Percentiles rank a stretch among this genome's conserved stretches.
Evolutionary conservation across 1,284 basidiomycete genomes (phyloP).

Genomic region (Pseudozyma pruni): DNA sequence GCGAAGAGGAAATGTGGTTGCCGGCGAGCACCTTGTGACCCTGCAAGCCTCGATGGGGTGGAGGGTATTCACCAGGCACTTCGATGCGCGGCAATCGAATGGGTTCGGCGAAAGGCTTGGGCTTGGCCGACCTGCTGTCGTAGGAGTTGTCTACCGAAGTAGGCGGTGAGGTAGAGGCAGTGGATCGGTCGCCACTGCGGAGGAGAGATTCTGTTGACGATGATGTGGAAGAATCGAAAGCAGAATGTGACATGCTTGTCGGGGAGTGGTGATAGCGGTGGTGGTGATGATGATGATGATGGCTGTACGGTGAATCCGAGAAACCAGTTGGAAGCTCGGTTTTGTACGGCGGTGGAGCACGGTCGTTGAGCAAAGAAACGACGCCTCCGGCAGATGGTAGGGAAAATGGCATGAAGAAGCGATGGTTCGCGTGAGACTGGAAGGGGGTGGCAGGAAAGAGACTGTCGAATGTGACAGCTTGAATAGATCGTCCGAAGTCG

Average conservation of each 20-base stretch:
- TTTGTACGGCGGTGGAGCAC: slow-evolving; percentile 37
- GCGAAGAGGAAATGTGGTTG: slow-evolving; percentile 38
- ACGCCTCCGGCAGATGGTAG: slow-evolving; percentile 52
- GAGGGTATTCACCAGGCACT: slow-evolving; percentile 20
- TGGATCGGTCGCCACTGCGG: slow-evolving; percentile 49
- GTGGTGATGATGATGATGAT: slow-evolving; percentile 4
- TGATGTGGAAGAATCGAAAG: slow-evolving; percentile 35
- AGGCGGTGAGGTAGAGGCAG: slow-evolving; percentile 45
- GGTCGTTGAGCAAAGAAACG: slow-evolving; percentile 56
- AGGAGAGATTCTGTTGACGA: slow-evolving; percentile 48
- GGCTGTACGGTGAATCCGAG: slow-evolving; percentile 25
- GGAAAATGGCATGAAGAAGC: slow-evolving; percentile 45
- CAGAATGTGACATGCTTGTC: slow-evolving; percentile 36
- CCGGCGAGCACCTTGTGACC: slow-evolving; percentile 47
- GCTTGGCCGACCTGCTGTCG: slow-evolving; percentile 26
- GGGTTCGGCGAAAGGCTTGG: slow-evolving; percentile 11
- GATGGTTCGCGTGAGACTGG: slow-evolving; percentile 12
- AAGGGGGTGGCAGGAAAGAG: background rate
- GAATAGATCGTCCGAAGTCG: background rate
- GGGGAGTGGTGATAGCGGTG: slow-evolving; percentile 18
- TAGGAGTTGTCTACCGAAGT: slow-evolving; percentile 41
- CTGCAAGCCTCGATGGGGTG: slow-evolving; percentile 32
- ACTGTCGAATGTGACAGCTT: slow-evolving; percentile 15
- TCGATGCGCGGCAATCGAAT: slow-evolving; percentile 46
- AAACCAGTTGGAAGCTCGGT: slow-evolving; percentile 24